Base-by-base conservation (phyloP, 345 rosid genomes). In the Gossypium sturtianum region DNA sequence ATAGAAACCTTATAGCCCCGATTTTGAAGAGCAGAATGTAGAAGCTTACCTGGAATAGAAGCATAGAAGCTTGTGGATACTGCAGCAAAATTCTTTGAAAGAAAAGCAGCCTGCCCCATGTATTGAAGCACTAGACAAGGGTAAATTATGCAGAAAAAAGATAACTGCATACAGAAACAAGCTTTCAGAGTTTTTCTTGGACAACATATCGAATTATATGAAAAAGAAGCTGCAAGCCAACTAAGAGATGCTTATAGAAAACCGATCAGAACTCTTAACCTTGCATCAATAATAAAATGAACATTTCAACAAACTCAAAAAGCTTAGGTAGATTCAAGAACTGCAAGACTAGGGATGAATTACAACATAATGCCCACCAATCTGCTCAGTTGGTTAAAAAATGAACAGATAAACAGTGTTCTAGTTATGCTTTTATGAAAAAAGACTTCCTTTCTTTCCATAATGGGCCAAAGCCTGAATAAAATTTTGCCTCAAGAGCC, bases 51-150 rank as follows among this genome's bases (percentile, higher is more conserved):
- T 77, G 99, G 99, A 83, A 95, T 84, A 51, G 99, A 93, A 68
- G 89, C 86, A 74, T 87, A 87, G 79, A 95, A 95, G 87, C 94
- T 91, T 71, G 80, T 47, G 45, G 89, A 81, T 68, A 81, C 77
- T 29, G 87, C 84, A 53, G 88, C 83, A 73, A 85, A 79, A 59
- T 95, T 95, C 85, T 87, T 90, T 44, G 98, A 93, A 78, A 93
- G 83, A 86, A 88, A 95, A 49, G 99, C 98, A 51, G 98, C 96
- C 82, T 93, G 97, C 38, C 98, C 99, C 98, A 95, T 88, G 86
- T 95, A 95, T 79, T 95, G 99, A 81, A 95, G 93, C 84, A 95
- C 95, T 63, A 95, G 84, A 81, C 97, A 93, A 15, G 99, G 99
- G 83, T 91, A 95, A 58, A 88, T 88, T 51, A 91, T 80, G 76